Evolutionary conservation across 2,329 filamentous ascomycete species (phyloP).

Genomic region (Uncinocarpus reesii): DNA sequence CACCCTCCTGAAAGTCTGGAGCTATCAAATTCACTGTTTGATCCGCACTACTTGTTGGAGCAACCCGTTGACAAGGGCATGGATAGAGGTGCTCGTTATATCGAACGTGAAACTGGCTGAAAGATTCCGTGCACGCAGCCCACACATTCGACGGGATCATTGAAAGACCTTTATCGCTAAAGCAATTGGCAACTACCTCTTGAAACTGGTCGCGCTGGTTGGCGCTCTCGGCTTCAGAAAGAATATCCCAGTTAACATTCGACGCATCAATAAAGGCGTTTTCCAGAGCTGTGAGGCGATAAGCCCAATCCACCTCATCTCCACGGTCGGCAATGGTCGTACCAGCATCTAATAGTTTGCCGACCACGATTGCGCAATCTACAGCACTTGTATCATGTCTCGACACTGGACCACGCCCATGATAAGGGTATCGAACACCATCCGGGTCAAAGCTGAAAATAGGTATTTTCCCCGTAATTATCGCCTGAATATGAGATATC

Average conservation of each 20-base stretch:
- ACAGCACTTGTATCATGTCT: conserved; percentile 21
- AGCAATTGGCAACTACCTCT: neutral
- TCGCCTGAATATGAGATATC: conserved; percentile 18
- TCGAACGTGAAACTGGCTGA: conserved; percentile 11
- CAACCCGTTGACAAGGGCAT: neutral
- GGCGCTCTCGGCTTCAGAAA: conserved; percentile 3
- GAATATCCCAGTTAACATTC: conserved; percentile 5
- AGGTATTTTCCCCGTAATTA: conserved; percentile 7
- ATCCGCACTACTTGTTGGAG: neutral
- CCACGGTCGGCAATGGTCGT: conserved; percentile 26
- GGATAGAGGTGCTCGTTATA: conserved; percentile 3
- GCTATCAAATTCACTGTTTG: conserved; percentile 13
- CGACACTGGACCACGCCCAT: conserved; percentile 27
- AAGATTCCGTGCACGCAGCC: conserved; percentile 7
- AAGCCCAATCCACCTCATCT: neutral
- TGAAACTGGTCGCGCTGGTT: conserved; percentile 2
- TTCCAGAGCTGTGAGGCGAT: neutral
- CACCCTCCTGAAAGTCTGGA: conserved; percentile 13
- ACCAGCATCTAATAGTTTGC: conserved; percentile 29
- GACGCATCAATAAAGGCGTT: conserved; percentile 8
- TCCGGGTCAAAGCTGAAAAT: conserved; percentile 18
- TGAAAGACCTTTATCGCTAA: neutral
- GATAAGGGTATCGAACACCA: conserved; percentile 20
- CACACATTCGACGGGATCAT: conserved; percentile 9
- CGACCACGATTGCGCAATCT: conserved; percentile 29